Evolutionary conservation across 2,329 filamentous ascomycete genomes (phyloP).

Genomic region (Xylaria sp.): DNA sequence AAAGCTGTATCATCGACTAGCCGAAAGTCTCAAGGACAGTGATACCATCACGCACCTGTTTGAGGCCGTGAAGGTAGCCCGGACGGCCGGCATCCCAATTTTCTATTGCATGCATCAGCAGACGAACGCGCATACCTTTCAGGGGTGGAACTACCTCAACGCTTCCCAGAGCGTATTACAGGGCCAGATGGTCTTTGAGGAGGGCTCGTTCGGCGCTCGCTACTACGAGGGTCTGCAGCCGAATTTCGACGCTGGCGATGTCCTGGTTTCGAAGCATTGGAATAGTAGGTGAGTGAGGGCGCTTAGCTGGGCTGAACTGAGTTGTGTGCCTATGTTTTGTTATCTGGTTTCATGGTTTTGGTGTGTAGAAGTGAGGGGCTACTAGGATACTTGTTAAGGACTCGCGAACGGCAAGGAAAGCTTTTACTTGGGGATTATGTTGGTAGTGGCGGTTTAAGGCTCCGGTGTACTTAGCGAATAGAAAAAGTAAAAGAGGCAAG

Average conservation of each 20-base stretch:
- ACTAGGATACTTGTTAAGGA: not conserved
- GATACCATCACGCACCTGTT: slow-evolving; percentile 11
- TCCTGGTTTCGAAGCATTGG: slow-evolving; percentile 20
- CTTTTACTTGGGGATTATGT: not conserved
- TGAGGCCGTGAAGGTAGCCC: slow-evolving; percentile 10
- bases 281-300: slow-evolving; percentile 17
- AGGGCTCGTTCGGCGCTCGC: slow-evolving; percentile 11
- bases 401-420: not conserved
- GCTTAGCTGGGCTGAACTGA: not conserved
- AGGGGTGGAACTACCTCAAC: slow-evolving; percentile 12
- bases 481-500: not conserved
- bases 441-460: not conserved
- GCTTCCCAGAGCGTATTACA: not conserved
- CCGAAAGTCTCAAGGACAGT: slow-evolving; percentile 8
- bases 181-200: slow-evolving; percentile 7
- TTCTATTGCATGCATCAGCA: slow-evolving; percentile 22
- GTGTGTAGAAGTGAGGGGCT: not conserved
- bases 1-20: not conserved
- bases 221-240: slow-evolving; percentile 4
- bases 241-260: slow-evolving; percentile 8
- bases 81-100: not conserved
- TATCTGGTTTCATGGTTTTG: not conserved
- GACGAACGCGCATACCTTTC: slow-evolving; percentile 10
- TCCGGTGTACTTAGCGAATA: not conserved
- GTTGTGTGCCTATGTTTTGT: not conserved